phyloP scores from a whole-genome alignment of 1,284 basidiomycete genomes.

The Schizophyllum amplum region DNA sequence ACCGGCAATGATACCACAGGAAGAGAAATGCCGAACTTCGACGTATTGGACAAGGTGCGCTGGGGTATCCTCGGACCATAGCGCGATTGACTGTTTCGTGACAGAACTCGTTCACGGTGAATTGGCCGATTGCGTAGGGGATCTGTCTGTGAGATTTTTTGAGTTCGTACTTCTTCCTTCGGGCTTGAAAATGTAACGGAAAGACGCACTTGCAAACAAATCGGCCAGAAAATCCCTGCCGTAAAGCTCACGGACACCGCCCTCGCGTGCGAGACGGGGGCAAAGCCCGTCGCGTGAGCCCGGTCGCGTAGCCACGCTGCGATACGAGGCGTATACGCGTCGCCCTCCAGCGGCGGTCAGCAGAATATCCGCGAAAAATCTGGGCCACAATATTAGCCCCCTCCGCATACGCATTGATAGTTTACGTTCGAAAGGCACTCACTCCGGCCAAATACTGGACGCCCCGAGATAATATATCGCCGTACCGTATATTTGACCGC shows the following conservation, averaged over 20 bases:
- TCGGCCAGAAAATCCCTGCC: conserved; percentile 89
- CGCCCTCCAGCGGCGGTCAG: conserved; percentile 81
- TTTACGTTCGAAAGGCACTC: too few species aligned
- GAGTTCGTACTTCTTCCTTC: not conserved
- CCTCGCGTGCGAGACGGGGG: conserved; percentile 71
- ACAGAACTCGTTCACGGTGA: conserved; percentile 84
- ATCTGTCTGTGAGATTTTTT: conserved; percentile 51
- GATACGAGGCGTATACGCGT: conserved; percentile 88
- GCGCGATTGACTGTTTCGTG: conserved; percentile 71
- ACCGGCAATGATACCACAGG: conserved; percentile 80
- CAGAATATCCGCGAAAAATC: conserved; percentile 90
- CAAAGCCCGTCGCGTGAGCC: conserved; percentile 75
- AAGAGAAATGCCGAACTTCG: conserved; percentile 67
- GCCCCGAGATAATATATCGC: conserved; percentile 89
- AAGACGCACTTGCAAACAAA: conserved; percentile 72
- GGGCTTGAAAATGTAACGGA: not conserved
- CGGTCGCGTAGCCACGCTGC: conserved; percentile 69
- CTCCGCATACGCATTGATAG: too few species aligned
- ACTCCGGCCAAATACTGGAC: conserved; percentile 76
- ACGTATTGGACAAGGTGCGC: conserved; percentile 41
- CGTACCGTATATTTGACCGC: conserved; percentile 76
- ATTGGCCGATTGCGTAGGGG: conserved; percentile 82
- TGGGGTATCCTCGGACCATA: conserved; percentile 66
- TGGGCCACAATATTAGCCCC: too few species aligned
- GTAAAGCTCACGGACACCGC: conserved; percentile 75